phyloP scores from a whole-genome alignment of 2,329 filamentous ascomycete genomes.

The Colletotrichum tabaci region DNA sequence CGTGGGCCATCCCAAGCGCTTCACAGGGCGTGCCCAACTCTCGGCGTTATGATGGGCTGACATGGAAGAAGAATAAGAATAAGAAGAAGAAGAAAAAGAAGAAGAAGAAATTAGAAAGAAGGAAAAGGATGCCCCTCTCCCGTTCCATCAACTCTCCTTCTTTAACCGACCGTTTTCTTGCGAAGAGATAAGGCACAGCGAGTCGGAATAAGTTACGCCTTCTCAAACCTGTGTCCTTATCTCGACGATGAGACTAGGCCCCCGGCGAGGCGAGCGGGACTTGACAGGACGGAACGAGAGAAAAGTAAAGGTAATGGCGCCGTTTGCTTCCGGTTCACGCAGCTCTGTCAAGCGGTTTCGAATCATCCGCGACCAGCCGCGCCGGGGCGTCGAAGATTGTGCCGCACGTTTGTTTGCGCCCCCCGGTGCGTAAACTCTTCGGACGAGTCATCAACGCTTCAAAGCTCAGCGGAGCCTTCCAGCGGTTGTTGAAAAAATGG shows the following conservation, averaged over 20 bases:
- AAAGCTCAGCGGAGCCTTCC: conserved; percentile 34
- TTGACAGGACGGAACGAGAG: neutral
- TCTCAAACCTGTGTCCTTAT: conserved; percentile 33
- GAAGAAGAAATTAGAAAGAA: conserved; percentile 4
- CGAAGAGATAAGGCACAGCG: conserved; percentile 31
- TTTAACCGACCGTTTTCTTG: conserved; percentile 33
- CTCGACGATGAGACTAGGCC: conserved; percentile 34
- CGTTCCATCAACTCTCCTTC: conserved; percentile 19
- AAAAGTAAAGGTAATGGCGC: conserved; percentile 3
- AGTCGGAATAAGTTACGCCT: conserved; percentile 21
- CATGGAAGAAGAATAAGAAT: conserved; percentile 34
- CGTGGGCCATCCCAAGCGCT: conserved; percentile 42
- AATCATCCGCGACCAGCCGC: conserved; percentile 33
- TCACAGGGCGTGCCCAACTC: conserved; percentile 51
- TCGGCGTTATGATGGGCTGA: conserved; percentile 54
- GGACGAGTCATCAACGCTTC: conserved; percentile 46
- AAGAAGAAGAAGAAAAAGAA: neutral
- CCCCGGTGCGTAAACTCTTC: conserved; percentile 42
- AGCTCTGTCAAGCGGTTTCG: conserved; percentile 44
- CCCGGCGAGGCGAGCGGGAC: conserved; percentile 31
- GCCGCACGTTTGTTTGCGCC: neutral
- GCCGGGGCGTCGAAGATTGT: neutral
- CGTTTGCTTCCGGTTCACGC: conserved; percentile 44
- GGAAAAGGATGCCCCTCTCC: conserved; percentile 11
- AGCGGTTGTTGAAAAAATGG: conserved; percentile 22